Base-by-base conservation (phyloP, 331 rosid genomes). In the Quercus lobata region DNA sequence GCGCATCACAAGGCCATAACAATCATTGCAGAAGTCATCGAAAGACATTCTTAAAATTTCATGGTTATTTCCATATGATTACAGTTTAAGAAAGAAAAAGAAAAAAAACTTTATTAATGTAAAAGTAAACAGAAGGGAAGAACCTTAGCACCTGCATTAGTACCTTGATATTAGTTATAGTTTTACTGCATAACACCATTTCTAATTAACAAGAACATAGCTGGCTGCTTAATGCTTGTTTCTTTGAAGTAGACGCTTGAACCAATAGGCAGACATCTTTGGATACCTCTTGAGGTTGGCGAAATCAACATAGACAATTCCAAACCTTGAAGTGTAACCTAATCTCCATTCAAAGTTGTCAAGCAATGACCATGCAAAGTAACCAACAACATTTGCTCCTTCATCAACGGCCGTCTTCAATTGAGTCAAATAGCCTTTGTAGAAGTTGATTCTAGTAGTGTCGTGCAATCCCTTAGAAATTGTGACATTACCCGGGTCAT, bases 231-330 rank as follows among this genome's bases (percentile, higher is more conserved):
- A 80, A 3, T 86, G 57, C 88, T 90, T 81, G 83, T 82, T 90
- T 73, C 77, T 88, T 24, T 84, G 74, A 24, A 86, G 85, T 7
- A 92, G 80, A 49, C 90, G 87, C 81, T 90, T 88, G 91, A 92
- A 92, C 98, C 98, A 94, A 71, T 89, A 85, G 9, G 98, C 97
- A 62, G 97, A 94, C 96, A 94, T 81, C 90, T 94, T 94, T 25
- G 97, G 97, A 55, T 73, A 72, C 68, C 98, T 83, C 90, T 90
- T 86, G 72, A 92, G 98, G 81, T 88, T 88, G 57, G 79, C 81
- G 76, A 83, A 94, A 83, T 95, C 97, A 21, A 92, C 94, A 79
- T 90, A 95, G 61, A 93, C 93, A 60, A 95, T 91, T 53, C 98
- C 98, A 69, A 95, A 95, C 78, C 99, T 92, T 58, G 93, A 90